Evolutionary conservation across 129 eudicot species (phyloP).

Genomic region (Arctium lappa): DNA sequence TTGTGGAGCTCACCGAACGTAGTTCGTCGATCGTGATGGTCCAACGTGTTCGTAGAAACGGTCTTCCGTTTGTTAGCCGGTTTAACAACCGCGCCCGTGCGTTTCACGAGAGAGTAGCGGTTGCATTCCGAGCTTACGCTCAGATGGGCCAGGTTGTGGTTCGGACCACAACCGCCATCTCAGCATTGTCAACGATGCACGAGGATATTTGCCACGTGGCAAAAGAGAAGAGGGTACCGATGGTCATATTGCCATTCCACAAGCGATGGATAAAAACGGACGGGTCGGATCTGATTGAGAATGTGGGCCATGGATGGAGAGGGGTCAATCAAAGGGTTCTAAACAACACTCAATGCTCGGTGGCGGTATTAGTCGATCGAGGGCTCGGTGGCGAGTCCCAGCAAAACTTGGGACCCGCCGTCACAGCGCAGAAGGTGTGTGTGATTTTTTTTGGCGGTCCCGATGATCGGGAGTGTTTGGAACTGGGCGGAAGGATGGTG

Average conservation of each 20-base stretch:
- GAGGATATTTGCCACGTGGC: conserved; percentile 84
- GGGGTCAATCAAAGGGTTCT: conserved; percentile 69
- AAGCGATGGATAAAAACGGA: conserved; percentile 57
- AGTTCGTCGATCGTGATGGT: conserved; percentile 78
- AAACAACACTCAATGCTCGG: conserved; percentile 62
- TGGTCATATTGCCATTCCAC: conserved; percentile 77
- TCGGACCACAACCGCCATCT: conserved; percentile 65
- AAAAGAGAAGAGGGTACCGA: conserved; percentile 51
- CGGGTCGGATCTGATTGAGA: conserved; percentile 50
- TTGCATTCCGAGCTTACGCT: conserved; percentile 57
- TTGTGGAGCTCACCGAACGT: conserved; percentile 79
- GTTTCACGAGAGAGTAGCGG: conserved; percentile 54
- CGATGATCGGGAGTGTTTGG: conserved; percentile 69
- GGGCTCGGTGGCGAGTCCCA: conserved; percentile 44
- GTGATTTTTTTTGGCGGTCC: conserved; percentile 89
- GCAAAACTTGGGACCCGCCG: conserved; percentile 16
- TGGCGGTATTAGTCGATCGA: conserved; percentile 79
- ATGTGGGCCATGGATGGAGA: conserved; percentile 84
- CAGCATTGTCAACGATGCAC: conserved; percentile 75
- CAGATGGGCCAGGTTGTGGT: conserved; percentile 63
- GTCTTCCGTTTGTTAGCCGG: conserved; percentile 62
- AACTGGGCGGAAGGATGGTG: conserved; percentile 72
- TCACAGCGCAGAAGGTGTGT: conserved; percentile 45
- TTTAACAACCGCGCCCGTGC: conserved; percentile 33
- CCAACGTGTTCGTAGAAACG: conserved; percentile 62